Evolutionary conservation across 345 rosid species (phyloP).

Genomic region (Carallia brachiata): DNA sequence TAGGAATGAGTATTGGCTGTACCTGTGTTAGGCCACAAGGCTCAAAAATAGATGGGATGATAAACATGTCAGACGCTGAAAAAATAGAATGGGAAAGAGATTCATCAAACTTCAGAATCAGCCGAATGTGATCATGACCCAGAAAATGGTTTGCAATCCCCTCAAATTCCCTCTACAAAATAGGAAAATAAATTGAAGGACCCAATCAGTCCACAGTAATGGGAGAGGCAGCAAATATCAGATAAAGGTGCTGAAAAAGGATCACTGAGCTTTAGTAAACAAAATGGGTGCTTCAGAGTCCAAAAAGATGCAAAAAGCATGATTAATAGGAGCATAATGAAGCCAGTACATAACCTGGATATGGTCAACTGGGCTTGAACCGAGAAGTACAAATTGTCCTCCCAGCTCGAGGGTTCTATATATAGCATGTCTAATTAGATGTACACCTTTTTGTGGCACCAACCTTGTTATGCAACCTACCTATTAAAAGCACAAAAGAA

Average conservation of each 20-base stretch:
- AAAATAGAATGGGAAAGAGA: constrained; percentile 79
- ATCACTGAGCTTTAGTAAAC: background rate
- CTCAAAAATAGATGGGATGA: constrained; percentile 94
- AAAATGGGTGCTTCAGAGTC: background rate
- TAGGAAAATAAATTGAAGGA: background rate
- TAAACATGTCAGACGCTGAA: constrained; percentile 89
- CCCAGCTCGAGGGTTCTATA: constrained; percentile 90
- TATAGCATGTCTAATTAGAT: constrained; percentile 93
- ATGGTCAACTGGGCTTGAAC: constrained; percentile 91
- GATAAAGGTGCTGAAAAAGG: background rate
- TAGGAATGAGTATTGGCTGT: constrained; percentile 8
- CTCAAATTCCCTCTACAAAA: constrained; percentile 79
- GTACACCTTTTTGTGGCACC: constrained; percentile 97
- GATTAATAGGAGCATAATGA: background rate
- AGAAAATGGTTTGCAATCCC: constrained; percentile 70
- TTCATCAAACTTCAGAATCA: constrained; percentile 84
- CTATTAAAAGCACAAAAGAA: constrained; percentile 30
- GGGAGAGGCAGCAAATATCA: constrained; percentile 1
- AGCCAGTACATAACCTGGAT: constrained; percentile 57
- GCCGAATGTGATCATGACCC: constrained; percentile 62
- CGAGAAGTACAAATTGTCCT: constrained; percentile 92
- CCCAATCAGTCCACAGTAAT: background rate
- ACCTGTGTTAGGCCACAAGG: constrained; percentile 99
- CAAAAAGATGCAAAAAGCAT: background rate
- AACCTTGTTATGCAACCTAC: constrained; percentile 96